Conservation (phyloP, 768 basidiomycete genomes). For the Glaciozyma antarctica region DNA sequence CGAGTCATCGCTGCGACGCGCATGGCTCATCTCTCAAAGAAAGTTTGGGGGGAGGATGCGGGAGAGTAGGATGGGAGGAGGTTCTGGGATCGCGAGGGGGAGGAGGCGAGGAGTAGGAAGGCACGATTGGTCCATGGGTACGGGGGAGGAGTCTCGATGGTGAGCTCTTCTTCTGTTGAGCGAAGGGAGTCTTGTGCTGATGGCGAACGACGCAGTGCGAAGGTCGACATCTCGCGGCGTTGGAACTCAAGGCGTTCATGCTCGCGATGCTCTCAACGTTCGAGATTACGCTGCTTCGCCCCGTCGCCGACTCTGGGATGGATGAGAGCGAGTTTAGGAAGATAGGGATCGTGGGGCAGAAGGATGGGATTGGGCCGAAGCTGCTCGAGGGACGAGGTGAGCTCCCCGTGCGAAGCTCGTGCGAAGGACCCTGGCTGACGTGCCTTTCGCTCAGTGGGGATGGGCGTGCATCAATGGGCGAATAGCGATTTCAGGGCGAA, state of each 20-base stretch:
- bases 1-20: conserved; percentile 18
- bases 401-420: background rate
- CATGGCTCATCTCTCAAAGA: conserved; percentile 11
- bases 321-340: background rate
- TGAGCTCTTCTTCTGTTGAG: background rate
- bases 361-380: conserved; percentile 2
- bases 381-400: conserved; percentile 1
- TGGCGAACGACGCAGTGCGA: conserved; percentile 20
- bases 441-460: conserved; percentile 4
- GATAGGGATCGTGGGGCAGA: background rate
- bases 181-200: background rate
- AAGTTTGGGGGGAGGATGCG: conserved; percentile 9
- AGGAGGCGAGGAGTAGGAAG: background rate
- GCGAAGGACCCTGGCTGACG: background rate
- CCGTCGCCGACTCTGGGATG: background rate
- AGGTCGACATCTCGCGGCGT: conserved; percentile 16
- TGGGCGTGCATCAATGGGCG: conserved; percentile 13
- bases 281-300: conserved; percentile 4
- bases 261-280: conserved; percentile 14
- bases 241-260: conserved; percentile 24
- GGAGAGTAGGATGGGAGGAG: conserved; percentile 20
- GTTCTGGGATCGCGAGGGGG: conserved; percentile 18
- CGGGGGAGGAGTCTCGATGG: conserved; percentile 28
- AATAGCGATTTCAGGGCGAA: background rate
- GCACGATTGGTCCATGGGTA: conserved; percentile 20